These are phyloP conservation scores for Aotearoamyces nothofagi DNA, from an alignment of 2,329 filamentous ascomycete genomes.

Conservation along the genomic window DNA sequence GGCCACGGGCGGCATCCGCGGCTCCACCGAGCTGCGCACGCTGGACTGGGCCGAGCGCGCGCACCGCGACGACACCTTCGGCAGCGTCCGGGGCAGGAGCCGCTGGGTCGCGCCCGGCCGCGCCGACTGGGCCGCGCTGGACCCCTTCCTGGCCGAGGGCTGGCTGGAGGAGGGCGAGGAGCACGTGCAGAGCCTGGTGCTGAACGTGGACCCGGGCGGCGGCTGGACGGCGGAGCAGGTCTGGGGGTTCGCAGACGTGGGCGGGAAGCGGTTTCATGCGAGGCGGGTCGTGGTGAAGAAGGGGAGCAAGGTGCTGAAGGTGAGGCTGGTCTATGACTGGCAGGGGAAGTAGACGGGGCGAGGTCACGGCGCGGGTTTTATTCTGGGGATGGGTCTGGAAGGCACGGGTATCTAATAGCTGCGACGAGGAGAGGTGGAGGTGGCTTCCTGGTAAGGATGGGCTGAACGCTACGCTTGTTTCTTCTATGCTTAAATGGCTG, in stretches of 20 bases:
- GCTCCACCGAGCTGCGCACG: slow-evolving; percentile 38
- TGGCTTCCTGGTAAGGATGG: too few species aligned
- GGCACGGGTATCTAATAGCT: too few species aligned
- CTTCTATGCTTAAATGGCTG: not conserved
- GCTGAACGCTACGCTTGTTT: too few species aligned
- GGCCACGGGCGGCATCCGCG: slow-evolving; percentile 45
- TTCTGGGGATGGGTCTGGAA: too few species aligned
- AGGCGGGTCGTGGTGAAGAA: slow-evolving; percentile 25
- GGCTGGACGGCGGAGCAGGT: slow-evolving; percentile 40
- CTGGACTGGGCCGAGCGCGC: slow-evolving; percentile 37
- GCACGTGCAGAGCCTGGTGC: slow-evolving; percentile 32
- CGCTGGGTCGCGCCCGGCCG: slow-evolving; percentile 24
- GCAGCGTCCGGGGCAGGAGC: slow-evolving; percentile 33
- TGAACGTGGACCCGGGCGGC: slow-evolving; percentile 24
- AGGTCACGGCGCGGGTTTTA: too few species aligned
- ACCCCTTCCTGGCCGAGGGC: slow-evolving; percentile 28
- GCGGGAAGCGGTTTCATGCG: slow-evolving; percentile 23
- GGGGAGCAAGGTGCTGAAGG: slow-evolving; percentile 21
- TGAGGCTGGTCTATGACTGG: slow-evolving; percentile 27
- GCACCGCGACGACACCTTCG: slow-evolving; percentile 49
- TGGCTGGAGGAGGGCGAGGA: slow-evolving; percentile 32
- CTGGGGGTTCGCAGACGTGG: slow-evolving; percentile 29
- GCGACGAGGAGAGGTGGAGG: slow-evolving; percentile 1
- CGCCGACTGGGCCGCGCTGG: slow-evolving; percentile 21
- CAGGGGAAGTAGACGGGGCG: slow-evolving; percentile 11